These are phyloP conservation scores for Knufia petricola DNA, from an alignment of 2,329 filamentous ascomycete genomes.

Conservation along the genomic window DNA sequence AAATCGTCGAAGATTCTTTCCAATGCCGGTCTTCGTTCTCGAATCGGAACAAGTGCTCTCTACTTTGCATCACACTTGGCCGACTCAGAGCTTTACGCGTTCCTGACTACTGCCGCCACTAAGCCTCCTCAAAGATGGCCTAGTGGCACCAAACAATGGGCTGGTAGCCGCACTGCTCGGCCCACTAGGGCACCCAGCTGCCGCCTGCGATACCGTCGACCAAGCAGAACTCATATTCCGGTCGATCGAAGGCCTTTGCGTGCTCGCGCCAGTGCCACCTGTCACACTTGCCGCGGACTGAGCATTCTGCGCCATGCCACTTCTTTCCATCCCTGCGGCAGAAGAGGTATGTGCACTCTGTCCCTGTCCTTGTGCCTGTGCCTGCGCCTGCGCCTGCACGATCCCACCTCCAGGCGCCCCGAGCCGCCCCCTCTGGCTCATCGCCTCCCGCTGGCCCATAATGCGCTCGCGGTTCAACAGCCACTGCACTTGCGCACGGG, in stretches of 20 bases:
- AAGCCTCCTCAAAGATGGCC: constrained; percentile 6
- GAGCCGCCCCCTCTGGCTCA: constrained; percentile 30
- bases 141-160: not conserved
- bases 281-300: not conserved
- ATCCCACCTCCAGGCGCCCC: too few species aligned
- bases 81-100: constrained; percentile 10
- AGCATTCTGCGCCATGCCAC: not conserved
- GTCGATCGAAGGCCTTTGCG: not conserved
- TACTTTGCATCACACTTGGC: not conserved
- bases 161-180: constrained; percentile 8
- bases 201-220: not conserved
- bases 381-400: too few species aligned
- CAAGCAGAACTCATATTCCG: not conserved
- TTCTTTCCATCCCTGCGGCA: not conserved
- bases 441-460: not conserved
- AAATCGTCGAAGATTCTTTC: too few species aligned
- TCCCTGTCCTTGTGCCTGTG: constrained; percentile 13
- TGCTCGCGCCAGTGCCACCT: not conserved
- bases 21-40: too few species aligned
- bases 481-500: constrained; percentile 55
- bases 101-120: constrained; percentile 12
- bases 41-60: not conserved
- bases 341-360: too few species aligned
- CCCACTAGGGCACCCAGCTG: not conserved
- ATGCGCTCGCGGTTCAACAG: constrained; percentile 46